Percentiles rank a stretch among this genome's conserved stretches.
These are phyloP conservation scores for Dioszegia aurantiaca DNA, from an alignment of 768 basidiomycete genomes.

Conservation along the genomic window DNA sequence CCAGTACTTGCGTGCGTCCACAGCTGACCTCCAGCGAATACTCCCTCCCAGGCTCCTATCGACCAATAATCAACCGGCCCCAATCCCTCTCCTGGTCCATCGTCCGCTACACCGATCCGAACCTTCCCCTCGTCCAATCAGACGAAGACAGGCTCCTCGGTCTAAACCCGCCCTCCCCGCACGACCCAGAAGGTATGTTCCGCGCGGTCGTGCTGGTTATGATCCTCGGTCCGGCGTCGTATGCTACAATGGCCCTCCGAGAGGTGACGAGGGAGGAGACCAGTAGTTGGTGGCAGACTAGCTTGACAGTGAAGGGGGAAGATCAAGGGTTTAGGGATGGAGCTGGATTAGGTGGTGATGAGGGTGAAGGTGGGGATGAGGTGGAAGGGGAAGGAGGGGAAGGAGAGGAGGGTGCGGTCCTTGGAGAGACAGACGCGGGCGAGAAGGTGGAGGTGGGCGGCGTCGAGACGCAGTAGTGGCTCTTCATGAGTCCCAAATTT, in stretches of 20 bases:
- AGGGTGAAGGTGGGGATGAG: constrained; percentile 10
- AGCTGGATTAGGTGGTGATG: constrained; percentile 10
- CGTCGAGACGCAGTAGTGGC: too few relatives aligned
- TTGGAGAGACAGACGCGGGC: too few relatives aligned
- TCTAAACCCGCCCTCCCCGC: constrained; percentile 62
- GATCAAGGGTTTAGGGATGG: constrained; percentile 41
- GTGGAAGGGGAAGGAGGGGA: constrained; percentile 3
- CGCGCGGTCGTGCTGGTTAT: constrained; percentile 80
- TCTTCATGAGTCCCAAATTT: too few relatives aligned
- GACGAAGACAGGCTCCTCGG: constrained; percentile 90
- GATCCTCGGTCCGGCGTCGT: constrained; percentile 83
- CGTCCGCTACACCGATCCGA: constrained; percentile 86
- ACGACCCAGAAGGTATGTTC: constrained; percentile 68
- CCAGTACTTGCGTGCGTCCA: too few relatives aligned
- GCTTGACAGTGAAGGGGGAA: constrained; percentile 42
- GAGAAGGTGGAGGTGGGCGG: too few relatives aligned
- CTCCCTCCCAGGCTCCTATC: constrained; percentile 86
- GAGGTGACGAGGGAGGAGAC: constrained; percentile 52
- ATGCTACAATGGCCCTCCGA: constrained; percentile 91
- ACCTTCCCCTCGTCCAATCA: constrained; percentile 84
- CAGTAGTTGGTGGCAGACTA: constrained; percentile 46
- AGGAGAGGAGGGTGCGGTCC: constrained; percentile 2
- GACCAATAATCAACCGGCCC: constrained; percentile 83
- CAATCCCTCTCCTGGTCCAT: constrained; percentile 75
- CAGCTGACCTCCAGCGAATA: constrained; percentile 66